A percentile compares a stretch with the other conserved stretches of the same genome.
Conservation (phyloP, 177 flowering plant genomes). For the Telopea speciosissima region DNA sequence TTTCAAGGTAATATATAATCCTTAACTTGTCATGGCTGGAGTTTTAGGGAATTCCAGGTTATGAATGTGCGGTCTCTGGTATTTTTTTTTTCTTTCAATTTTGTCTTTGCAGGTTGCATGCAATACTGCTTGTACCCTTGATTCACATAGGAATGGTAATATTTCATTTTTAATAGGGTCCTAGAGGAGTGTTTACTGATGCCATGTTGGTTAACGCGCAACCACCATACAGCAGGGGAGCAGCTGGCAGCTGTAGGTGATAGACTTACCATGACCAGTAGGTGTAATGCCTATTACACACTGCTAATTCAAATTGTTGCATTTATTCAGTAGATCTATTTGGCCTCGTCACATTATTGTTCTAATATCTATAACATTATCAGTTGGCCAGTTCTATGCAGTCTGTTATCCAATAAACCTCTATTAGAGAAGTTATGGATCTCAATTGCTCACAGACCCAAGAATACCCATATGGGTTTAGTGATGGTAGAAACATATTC, state of each 20-base stretch:
- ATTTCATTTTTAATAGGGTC: background rate
- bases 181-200: background rate
- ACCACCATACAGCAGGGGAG: background rate
- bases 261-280: background rate
- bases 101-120: background rate
- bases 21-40: conserved; percentile 3
- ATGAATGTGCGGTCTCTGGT: background rate
- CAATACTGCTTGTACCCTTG: background rate
- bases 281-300: background rate
- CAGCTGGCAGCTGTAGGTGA: background rate
- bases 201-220: background rate
- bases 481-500: too few relatives aligned
- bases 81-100: background rate
- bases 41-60: background rate
- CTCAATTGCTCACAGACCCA: too few relatives aligned
- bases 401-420: too few relatives aligned
- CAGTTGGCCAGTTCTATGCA: too few relatives aligned
- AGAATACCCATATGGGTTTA: too few relatives aligned
- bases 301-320: too few relatives aligned
- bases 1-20: conserved; percentile 18
- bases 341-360: background rate
- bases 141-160: background rate
- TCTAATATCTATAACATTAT: background rate
- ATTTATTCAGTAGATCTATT: background rate
- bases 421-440: too few relatives aligned